phyloP scores from a whole-genome alignment of 176 grass and related monocot species.

The Ampelocalamus luodianensis region DNA sequence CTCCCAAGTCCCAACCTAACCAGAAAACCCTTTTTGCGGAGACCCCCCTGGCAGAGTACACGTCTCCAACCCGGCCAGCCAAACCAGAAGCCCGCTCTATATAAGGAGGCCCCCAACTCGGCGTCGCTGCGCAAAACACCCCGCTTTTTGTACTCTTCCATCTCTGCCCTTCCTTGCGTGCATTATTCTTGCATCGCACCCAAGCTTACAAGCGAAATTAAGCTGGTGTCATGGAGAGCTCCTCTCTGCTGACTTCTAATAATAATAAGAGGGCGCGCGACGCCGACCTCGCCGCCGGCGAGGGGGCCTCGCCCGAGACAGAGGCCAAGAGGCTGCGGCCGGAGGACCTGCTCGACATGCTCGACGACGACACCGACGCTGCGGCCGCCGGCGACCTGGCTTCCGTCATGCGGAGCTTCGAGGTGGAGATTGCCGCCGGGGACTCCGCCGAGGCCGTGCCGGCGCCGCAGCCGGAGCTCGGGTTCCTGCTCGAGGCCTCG shows the following conservation, averaged over 20 bases:
- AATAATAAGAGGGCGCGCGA: conserved; percentile 54
- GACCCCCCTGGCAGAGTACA: not conserved
- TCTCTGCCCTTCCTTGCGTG: not conserved
- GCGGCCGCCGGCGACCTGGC: conserved; percentile 53
- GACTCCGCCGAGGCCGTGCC: not conserved
- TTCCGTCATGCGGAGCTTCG: conserved; percentile 74
- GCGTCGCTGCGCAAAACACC: conserved; percentile 42
- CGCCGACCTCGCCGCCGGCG: conserved; percentile 3
- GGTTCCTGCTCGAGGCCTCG: conserved; percentile 74
- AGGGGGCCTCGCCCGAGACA: not conserved
- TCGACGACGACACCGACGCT: conserved; percentile 61
- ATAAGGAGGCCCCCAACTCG: conserved; percentile 46
- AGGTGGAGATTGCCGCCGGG: conserved; percentile 69
- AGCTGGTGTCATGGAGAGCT: conserved; percentile 29
- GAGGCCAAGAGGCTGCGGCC: conserved; percentile 48
- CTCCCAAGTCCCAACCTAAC: not conserved
- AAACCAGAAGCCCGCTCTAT: conserved; percentile 28
- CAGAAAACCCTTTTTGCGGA: conserved; percentile 6
- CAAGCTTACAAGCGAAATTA: no score
- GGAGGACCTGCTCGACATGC: conserved; percentile 65
- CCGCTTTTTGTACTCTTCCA: conserved; percentile 39
- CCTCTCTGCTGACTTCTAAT: not conserved
- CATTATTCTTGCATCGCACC: not conserved
- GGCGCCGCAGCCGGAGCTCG: conserved; percentile 46
- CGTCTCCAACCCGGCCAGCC: not conserved